phyloP scores from a whole-genome alignment of 805 yeast species.

The Lachancea dasiensis region DNA sequence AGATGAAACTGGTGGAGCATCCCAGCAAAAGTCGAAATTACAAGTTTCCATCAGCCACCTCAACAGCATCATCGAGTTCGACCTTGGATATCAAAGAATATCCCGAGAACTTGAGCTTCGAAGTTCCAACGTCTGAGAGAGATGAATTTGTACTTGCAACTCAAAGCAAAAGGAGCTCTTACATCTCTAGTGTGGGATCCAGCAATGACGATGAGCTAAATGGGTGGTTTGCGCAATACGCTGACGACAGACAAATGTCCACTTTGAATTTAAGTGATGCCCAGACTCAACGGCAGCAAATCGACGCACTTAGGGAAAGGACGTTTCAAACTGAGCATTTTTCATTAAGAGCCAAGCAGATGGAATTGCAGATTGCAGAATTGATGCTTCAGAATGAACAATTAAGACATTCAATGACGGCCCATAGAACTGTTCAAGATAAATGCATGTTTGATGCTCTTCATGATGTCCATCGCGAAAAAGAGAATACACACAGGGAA shows the following conservation, averaged over 20 bases:
- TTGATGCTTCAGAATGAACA: slow-evolving; percentile 31
- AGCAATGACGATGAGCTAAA: slow-evolving; percentile 7
- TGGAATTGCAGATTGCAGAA: slow-evolving; percentile 31
- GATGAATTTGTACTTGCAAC: slow-evolving; percentile 20
- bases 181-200: slow-evolving; percentile 20
- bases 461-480: slow-evolving; percentile 14
- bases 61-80: slow-evolving; percentile 10
- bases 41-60: slow-evolving; percentile 10
- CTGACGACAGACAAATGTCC: slow-evolving; percentile 5
- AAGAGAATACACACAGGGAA: slow-evolving; percentile 10
- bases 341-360: slow-evolving; percentile 29
- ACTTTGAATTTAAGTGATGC: slow-evolving; percentile 2
- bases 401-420: slow-evolving; percentile 25
- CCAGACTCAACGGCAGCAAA: slow-evolving; percentile 1
- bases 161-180: slow-evolving; percentile 27
- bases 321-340: slow-evolving; percentile 10
- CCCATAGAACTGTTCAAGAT: slow-evolving; percentile 25
- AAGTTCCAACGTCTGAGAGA: slow-evolving; percentile 17
- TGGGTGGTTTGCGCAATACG: slow-evolving; percentile 9
- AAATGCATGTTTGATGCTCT: slow-evolving; percentile 19
- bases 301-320: slow-evolving; percentile 4
- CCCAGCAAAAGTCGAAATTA: slow-evolving; percentile 9
- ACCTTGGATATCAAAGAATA: slow-evolving; percentile 8
- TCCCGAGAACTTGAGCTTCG: slow-evolving; percentile 19
- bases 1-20: slow-evolving; percentile 1